Evolutionary conservation across 352 stramenopile genomes (phyloP).

Genomic region (Globisporangium nodosum): DNA sequence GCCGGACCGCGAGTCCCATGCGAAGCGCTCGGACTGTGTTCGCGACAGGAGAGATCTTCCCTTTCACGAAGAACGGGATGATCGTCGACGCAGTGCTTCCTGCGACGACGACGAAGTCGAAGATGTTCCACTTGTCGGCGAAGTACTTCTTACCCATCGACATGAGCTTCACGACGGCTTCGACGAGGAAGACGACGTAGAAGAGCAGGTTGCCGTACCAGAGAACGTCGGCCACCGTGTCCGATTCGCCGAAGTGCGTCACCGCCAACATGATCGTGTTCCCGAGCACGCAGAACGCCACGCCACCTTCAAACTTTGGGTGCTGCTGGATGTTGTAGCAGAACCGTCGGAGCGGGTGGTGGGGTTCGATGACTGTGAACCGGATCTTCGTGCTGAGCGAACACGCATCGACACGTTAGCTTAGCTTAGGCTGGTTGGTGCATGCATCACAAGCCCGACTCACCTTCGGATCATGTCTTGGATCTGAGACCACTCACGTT

Average conservation of each 20-base stretch:
- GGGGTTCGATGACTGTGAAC: slow-evolving; percentile 21
- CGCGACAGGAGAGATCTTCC: slow-evolving; percentile 39
- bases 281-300: slow-evolving; percentile 26
- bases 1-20: slow-evolving; percentile 41
- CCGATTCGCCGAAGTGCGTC: slow-evolving; percentile 28
- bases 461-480: slow-evolving; percentile 29
- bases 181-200: slow-evolving; percentile 48
- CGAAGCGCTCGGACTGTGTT: slow-evolving; percentile 60
- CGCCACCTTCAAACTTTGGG: slow-evolving; percentile 22
- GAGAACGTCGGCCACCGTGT: slow-evolving; percentile 12
- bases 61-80: slow-evolving; percentile 30
- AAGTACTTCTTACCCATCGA: slow-evolving; percentile 58
- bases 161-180: slow-evolving; percentile 60
- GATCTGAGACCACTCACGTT: slow-evolving; percentile 64
- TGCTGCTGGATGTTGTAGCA: slow-evolving; percentile 34
- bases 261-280: slow-evolving; percentile 40
- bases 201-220: slow-evolving; percentile 36
- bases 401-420: background rate
- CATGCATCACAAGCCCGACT: background rate
- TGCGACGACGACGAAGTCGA: slow-evolving; percentile 58
- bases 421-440: background rate
- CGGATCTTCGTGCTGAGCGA: slow-evolving; percentile 19
- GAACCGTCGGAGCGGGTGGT: slow-evolving; percentile 11
- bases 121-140: slow-evolving; percentile 55
- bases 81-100: slow-evolving; percentile 35